Evolutionary conservation across 2,329 filamentous ascomycete species (phyloP).

Genomic region (Talaromyces verruculosus): DNA sequence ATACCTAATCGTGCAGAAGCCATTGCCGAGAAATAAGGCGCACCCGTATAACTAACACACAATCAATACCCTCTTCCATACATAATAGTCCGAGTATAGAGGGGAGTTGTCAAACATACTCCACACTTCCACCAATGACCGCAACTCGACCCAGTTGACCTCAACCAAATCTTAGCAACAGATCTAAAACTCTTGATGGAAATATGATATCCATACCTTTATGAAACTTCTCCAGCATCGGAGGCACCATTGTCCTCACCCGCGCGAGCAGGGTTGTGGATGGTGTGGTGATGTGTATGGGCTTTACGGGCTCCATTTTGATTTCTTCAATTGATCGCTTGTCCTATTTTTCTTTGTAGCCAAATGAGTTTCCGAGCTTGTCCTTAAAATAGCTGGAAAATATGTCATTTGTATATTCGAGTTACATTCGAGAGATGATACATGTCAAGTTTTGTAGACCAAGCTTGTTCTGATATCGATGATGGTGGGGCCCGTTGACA

Average conservation of each 20-base stretch:
- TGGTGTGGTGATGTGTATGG: slow-evolving; percentile 58
- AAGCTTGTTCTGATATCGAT: slow-evolving; percentile 8
- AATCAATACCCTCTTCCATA: background rate
- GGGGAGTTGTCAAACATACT: slow-evolving; percentile 45
- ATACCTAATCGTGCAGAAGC: slow-evolving; percentile 81
- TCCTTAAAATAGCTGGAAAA: background rate
- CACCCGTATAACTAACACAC: slow-evolving; percentile 72
- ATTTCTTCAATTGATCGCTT: background rate
- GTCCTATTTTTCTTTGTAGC: no score
- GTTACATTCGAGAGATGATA: background rate
- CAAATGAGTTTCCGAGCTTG: no score
- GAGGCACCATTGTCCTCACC: slow-evolving; percentile 86
- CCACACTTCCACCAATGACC: slow-evolving; percentile 91
- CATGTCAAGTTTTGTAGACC: background rate
- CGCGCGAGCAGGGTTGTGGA: slow-evolving; percentile 75
- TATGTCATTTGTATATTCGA: background rate
- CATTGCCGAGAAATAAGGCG: slow-evolving; percentile 97
- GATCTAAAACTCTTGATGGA: no score
- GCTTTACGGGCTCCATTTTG: slow-evolving; percentile 30
- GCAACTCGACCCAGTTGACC: slow-evolving; percentile 89
- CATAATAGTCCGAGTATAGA: background rate
- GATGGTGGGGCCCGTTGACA: slow-evolving; percentile 10
- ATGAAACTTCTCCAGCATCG: slow-evolving; percentile 92
- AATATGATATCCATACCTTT: slow-evolving; percentile 63
- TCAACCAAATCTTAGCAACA: slow-evolving; percentile 37